Evolutionary conservation across 2,329 filamentous ascomycete species (phyloP).

Genomic region (Colletotrichum cordylinicola): DNA sequence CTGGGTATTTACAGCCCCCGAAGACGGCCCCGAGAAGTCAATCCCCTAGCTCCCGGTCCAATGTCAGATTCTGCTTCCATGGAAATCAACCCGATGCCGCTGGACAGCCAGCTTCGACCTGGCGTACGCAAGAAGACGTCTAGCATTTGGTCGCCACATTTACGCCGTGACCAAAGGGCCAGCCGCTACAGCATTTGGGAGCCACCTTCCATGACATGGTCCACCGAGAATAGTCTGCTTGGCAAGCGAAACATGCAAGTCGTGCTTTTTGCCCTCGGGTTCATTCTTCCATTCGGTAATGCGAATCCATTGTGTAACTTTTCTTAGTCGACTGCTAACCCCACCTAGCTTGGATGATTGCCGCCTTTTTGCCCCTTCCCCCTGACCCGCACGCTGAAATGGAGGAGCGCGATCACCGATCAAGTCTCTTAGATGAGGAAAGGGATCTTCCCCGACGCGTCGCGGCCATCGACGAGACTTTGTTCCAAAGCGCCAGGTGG

Average conservation of each 20-base stretch:
- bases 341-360: constrained; percentile 76
- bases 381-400: constrained; percentile 58
- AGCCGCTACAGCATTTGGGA: constrained; percentile 71
- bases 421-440: constrained; percentile 43
- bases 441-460: constrained; percentile 39
- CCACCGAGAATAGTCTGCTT: constrained; percentile 63
- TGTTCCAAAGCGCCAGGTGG: constrained; percentile 61
- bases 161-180: constrained; percentile 67
- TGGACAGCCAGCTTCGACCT: constrained; percentile 31
- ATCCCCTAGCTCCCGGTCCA: constrained; percentile 29
- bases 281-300: constrained; percentile 77
- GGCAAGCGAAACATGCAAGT: constrained; percentile 77
- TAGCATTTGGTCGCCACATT: constrained; percentile 76
- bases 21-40: constrained; percentile 45
- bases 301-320: not conserved
- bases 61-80: constrained; percentile 43
- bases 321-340: constrained; percentile 18
- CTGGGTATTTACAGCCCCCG: constrained; percentile 51
- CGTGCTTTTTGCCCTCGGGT: constrained; percentile 76
- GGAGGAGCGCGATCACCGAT: constrained; percentile 51
- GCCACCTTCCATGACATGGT: constrained; percentile 73
- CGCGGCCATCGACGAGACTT: constrained; percentile 45
- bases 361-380: constrained; percentile 75
- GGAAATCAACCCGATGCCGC: constrained; percentile 43
- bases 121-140: constrained; percentile 56